Conservation (phyloP, 2,329 filamentous ascomycete species). For the Fusarium anguioides region DNA sequence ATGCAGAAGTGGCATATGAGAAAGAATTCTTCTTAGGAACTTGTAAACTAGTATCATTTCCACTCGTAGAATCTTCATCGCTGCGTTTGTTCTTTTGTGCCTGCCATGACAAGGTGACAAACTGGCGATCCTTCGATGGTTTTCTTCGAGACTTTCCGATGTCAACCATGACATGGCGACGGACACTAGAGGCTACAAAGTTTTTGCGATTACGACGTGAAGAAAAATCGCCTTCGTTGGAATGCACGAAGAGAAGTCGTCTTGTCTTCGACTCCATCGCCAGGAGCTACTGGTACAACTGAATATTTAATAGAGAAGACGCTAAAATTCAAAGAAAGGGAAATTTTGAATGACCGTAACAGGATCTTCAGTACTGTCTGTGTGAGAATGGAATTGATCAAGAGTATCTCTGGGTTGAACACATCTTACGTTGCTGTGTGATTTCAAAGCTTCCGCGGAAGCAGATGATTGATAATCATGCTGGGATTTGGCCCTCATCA, state of each 20-base stretch:
- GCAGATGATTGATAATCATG: conserved; percentile 17
- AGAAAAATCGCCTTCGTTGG: background rate
- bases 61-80: background rate
- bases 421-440: background rate
- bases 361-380: background rate
- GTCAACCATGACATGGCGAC: conserved; percentile 14
- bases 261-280: background rate
- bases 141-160: conserved; percentile 9
- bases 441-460: conserved; percentile 12
- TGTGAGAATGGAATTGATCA: background rate
- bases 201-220: background rate
- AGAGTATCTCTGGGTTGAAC: background rate
- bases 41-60: background rate
- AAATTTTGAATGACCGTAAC: background rate
- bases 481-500: background rate
- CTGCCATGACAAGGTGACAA: conserved; percentile 1
- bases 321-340: background rate
- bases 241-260: conserved; percentile 2
- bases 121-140: background rate
- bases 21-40: background rate
- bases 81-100: background rate
- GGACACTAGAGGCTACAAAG: background rate
- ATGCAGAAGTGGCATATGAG: background rate
- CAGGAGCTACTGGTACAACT: background rate
- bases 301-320: background rate